Evolutionary conservation across 192 early-diverging fungal species (phyloP).

Genomic region (Mortierella hygrophila): DNA sequence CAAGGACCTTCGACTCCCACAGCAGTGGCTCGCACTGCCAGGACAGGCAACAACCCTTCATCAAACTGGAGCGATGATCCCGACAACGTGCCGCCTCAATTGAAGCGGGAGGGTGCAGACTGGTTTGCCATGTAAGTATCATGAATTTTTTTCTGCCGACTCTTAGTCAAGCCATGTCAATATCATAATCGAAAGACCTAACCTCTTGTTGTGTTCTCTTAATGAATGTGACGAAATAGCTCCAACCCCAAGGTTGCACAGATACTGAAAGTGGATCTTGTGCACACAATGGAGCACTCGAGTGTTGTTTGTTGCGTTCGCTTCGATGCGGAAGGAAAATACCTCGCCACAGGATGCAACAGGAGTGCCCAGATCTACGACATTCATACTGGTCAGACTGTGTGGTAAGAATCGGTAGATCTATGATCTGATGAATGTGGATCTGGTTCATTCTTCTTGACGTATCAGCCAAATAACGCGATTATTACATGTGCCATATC

Average conservation of each 20-base stretch:
- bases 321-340: constrained; percentile 93
- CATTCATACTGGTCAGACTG: constrained; percentile 76
- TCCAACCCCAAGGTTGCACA: constrained; percentile 79
- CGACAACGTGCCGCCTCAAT: constrained; percentile 76
- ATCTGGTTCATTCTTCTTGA: too few relatives aligned
- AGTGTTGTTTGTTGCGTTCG: constrained; percentile 98
- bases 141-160: too few relatives aligned
- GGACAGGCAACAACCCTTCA: constrained; percentile 15
- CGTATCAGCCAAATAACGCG: too few relatives aligned
- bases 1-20: constrained; percentile 28
- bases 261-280: constrained; percentile 71
- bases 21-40: constrained; percentile 15
- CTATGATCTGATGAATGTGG: too few relatives aligned
- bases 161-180: not conserved
- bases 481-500: not conserved
- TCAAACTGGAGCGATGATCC: constrained; percentile 68
- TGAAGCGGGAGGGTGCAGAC: constrained; percentile 87
- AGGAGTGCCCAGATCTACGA: constrained; percentile 92
- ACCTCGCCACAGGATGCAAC: constrained; percentile 95
- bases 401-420: constrained; percentile 65
- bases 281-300: constrained; percentile 68
- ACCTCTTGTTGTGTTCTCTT: not conserved
- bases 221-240: constrained; percentile 19
- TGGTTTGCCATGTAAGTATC: constrained; percentile 85
- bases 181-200: not conserved